Percentiles rank a stretch among this genome's conserved stretches.
phyloP scores from a whole-genome alignment of 306 rosid genomes.

The Hylodesmum podocarpum region DNA sequence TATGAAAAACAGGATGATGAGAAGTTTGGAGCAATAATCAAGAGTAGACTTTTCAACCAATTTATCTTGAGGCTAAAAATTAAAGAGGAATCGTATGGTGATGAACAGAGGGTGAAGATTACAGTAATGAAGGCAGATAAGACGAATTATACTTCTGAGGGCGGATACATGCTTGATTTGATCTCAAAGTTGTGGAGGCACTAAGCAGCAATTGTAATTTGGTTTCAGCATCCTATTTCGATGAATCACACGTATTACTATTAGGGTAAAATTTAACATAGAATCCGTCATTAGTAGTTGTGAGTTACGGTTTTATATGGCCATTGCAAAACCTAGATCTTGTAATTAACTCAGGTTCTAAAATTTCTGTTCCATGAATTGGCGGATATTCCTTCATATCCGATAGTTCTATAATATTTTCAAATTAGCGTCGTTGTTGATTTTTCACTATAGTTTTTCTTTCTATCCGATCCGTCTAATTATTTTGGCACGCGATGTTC shows the following conservation, averaged over 20 bases:
- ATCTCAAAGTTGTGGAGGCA: constrained; percentile 44
- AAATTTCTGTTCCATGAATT: neutral
- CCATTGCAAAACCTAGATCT: constrained; percentile 12
- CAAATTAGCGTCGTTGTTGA: neutral
- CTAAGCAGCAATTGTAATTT: constrained; percentile 29
- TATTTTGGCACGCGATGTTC: neutral
- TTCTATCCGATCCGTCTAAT: neutral
- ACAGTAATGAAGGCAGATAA: constrained; percentile 70
- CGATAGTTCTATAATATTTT: neutral
- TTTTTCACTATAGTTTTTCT: neutral
- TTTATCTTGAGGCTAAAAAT: constrained; percentile 67
- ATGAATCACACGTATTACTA: neutral
- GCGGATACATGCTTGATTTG: constrained; percentile 53
- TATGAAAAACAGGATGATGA: constrained; percentile 62
- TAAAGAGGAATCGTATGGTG: constrained; percentile 73
- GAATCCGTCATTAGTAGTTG: neutral
- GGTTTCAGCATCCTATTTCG: neutral
- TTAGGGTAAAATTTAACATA: neutral
- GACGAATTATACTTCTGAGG: constrained; percentile 58
- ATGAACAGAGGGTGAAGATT: constrained; percentile 76
- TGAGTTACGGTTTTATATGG: neutral
- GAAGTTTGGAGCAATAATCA: constrained; percentile 55
- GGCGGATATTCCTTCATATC: neutral
- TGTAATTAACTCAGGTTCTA: neutral
- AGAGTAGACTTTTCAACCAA: constrained; percentile 54